Conservation (phyloP, 495 filamentous ascomycete species). For the Penicillium odoratum region DNA sequence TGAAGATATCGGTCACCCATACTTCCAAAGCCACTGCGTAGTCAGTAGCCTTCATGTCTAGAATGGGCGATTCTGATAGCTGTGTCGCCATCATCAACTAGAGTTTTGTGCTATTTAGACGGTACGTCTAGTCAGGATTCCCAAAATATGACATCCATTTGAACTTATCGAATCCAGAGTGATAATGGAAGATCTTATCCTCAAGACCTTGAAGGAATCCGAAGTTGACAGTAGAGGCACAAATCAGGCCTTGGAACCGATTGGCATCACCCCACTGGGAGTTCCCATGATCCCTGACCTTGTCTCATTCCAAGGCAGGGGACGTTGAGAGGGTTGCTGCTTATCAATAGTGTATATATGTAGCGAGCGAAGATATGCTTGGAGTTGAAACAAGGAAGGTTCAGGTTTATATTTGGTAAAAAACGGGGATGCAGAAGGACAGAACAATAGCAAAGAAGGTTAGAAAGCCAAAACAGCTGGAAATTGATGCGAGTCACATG, state of each 20-base stretch:
- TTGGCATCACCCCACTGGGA: conserved; percentile 60
- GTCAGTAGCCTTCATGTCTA: conserved; percentile 2
- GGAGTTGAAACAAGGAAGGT: too few relatives aligned
- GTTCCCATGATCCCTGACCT: conserved; percentile 41
- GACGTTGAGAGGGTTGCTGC: too few relatives aligned
- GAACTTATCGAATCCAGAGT: conserved; percentile 62
- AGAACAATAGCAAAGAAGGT: too few relatives aligned
- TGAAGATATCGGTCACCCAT: background rate
- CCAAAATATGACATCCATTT: conserved; percentile 62
- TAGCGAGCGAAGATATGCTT: too few relatives aligned
- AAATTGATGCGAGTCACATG: too few relatives aligned
- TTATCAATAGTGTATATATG: too few relatives aligned
- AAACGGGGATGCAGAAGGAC: too few relatives aligned
- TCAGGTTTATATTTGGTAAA: too few relatives aligned
- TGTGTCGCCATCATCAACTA: conserved; percentile 32
- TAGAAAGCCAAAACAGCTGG: too few relatives aligned
- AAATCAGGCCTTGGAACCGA: conserved; percentile 58
- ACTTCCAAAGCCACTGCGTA: background rate
- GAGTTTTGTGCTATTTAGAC: conserved; percentile 51
- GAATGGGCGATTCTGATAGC: conserved; percentile 1
- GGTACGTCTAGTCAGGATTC: conserved; percentile 53
- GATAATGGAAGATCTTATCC: conserved; percentile 57
- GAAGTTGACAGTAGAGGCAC: conserved; percentile 52
- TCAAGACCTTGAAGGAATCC: conserved; percentile 37
- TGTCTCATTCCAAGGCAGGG: conserved; percentile 28